These are phyloP conservation scores for Coemansia sp. DNA, from an alignment of 192 early-diverging fungal species.

Conservation along the genomic window DNA sequence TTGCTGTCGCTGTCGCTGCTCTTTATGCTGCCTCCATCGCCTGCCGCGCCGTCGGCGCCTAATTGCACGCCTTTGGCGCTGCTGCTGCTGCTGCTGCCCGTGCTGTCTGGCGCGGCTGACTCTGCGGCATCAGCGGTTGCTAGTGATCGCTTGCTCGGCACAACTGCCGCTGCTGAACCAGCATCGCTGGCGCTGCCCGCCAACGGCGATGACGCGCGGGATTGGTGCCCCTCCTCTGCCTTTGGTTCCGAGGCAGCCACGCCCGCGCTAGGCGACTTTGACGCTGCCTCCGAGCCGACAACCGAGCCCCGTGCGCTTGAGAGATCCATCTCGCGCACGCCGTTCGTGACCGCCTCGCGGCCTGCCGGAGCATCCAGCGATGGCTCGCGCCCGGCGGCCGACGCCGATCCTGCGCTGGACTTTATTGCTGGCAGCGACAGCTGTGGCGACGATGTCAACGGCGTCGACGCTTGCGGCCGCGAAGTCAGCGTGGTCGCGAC, in stretches of 20 bases:
- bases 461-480: constrained; percentile 22
- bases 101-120: background rate
- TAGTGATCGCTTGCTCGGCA: constrained; percentile 49
- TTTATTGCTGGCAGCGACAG: constrained; percentile 13
- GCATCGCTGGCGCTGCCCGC: constrained; percentile 5
- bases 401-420: constrained; percentile 14
- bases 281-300: background rate
- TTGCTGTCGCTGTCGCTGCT: no score
- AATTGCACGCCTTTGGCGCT: no score
- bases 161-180: constrained; percentile 10
- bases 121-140: constrained; percentile 3
- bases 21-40: no score
- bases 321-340: constrained; percentile 32
- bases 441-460: constrained; percentile 16
- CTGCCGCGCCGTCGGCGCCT: background rate
- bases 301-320: constrained; percentile 13
- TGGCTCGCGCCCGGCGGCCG: constrained; percentile 3
- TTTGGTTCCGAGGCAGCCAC: background rate
- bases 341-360: constrained; percentile 19
- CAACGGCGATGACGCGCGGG: constrained; percentile 5
- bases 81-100: background rate
- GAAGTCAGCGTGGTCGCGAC: constrained; percentile 43
- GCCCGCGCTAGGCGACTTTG: background rate
- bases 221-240: background rate
- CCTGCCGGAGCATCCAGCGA: constrained; percentile 3